phyloP scores from a whole-genome alignment of 306 rosid species.

The Lablab purpureus region DNA sequence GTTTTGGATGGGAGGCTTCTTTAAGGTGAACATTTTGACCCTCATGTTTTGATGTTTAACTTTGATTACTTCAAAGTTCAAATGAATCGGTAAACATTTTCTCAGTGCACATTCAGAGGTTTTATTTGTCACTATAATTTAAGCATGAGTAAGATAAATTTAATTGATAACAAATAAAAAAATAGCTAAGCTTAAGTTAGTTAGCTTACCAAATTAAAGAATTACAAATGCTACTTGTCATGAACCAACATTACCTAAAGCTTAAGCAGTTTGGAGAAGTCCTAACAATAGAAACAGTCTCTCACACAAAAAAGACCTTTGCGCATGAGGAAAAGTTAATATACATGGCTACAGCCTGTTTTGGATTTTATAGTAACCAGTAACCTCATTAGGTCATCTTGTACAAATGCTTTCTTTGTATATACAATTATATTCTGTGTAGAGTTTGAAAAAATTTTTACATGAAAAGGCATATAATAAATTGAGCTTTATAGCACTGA shows the following conservation, averaged over 20 bases:
- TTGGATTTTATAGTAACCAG: conserved; percentile 2
- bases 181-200: background rate
- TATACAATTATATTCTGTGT: background rate
- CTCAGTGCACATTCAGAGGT: background rate
- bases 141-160: background rate
- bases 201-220: conserved; percentile 3
- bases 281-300: background rate
- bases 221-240: conserved; percentile 13
- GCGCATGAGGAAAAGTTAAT: background rate
- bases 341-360: background rate
- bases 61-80: conserved; percentile 11
- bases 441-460: background rate
- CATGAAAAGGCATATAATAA: conserved; percentile 5
- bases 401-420: background rate
- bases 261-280: conserved; percentile 7
- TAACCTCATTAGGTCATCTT: background rate
- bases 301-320: background rate
- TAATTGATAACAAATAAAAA: background rate
- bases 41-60: background rate
- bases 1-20: conserved; percentile 90
- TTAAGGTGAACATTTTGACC: conserved; percentile 63
- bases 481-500: conserved; percentile 30
- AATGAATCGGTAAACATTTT: conserved; percentile 30
- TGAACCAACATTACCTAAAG: background rate
- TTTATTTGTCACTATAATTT: conserved; percentile 9